Evolutionary conservation across 805 yeast species (phyloP).

Genomic region (Starmerella scarabaei): DNA sequence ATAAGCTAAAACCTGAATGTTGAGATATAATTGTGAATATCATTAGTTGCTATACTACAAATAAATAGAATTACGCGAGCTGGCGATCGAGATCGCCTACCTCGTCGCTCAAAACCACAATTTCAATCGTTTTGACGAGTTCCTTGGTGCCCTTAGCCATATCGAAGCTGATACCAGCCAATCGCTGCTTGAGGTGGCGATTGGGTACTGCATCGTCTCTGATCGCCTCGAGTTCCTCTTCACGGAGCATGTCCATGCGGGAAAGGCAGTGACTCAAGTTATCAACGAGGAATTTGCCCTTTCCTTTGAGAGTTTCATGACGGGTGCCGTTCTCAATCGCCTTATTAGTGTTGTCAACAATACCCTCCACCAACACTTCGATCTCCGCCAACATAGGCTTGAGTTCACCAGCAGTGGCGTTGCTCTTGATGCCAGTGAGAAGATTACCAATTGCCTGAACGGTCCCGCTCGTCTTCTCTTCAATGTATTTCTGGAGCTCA

Average conservation of each 20-base stretch:
- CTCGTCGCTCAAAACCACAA: conserved; percentile 77
- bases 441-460: conserved; percentile 79
- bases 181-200: conserved; percentile 68
- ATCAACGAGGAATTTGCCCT: conserved; percentile 82
- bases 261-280: conserved; percentile 73
- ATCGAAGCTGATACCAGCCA: conserved; percentile 93
- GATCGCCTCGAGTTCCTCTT: conserved; percentile 25
- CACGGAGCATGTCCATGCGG: conserved; percentile 64
- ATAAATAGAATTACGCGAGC: conserved; percentile 10
- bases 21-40: no score
- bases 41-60: background rate
- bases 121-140: conserved; percentile 89
- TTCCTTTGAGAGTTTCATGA: conserved; percentile 71
- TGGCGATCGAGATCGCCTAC: conserved; percentile 65
- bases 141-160: conserved; percentile 94
- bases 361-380: conserved; percentile 61
- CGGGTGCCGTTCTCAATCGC: conserved; percentile 74
- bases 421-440: conserved; percentile 35
- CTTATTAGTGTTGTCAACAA: conserved; percentile 78
- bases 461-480: conserved; percentile 86
- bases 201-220: conserved; percentile 50
- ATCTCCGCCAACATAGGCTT: conserved; percentile 65
- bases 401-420: conserved; percentile 61
- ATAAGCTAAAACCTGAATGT: no score
- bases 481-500: conserved; percentile 71